These are phyloP conservation scores for Globisporangium cylindrosporum DNA, from an alignment of 352 stramenopile genomes.

Conservation along the genomic window DNA sequence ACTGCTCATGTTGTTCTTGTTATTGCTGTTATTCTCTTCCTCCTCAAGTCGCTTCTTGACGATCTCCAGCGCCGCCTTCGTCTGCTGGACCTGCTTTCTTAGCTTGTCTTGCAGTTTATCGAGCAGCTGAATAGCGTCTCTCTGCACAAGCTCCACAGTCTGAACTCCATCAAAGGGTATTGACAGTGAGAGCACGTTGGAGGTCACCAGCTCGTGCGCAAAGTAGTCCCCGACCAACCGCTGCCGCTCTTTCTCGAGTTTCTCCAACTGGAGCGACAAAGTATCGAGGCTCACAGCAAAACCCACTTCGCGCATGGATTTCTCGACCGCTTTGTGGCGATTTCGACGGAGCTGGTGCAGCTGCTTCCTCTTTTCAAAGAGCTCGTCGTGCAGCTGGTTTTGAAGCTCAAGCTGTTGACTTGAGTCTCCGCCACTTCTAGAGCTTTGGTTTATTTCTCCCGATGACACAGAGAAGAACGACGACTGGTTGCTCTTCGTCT, in stretches of 20 bases:
- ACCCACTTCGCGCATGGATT: conserved; percentile 19
- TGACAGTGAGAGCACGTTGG: conserved; percentile 6
- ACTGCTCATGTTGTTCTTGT: too few species aligned
- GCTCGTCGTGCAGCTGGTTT: conserved; percentile 21
- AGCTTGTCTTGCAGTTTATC: conserved; percentile 25
- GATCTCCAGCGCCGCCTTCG: conserved; percentile 37
- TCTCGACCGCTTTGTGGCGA: conserved; percentile 16
- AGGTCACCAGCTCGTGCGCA: conserved; percentile 33
- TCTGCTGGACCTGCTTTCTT: conserved; percentile 23
- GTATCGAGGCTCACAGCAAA: conserved; percentile 23
- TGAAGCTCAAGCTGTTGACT: background rate
- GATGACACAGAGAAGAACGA: background rate
- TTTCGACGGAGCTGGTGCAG: conserved; percentile 31
- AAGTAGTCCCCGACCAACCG: conserved; percentile 30
- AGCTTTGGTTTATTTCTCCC: background rate
- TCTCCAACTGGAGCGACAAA: conserved; percentile 9
- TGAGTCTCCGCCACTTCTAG: background rate
- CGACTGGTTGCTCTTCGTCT: background rate
- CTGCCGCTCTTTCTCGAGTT: conserved; percentile 30
- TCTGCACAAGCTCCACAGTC: conserved; percentile 33
- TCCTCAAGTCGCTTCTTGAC: conserved; percentile 13
- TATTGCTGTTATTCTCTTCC: too few species aligned
- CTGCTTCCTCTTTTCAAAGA: conserved; percentile 30
- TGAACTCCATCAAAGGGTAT: background rate
- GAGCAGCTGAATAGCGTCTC: conserved; percentile 33